Evolutionary conservation across 208 protist genomes (phyloP), one percentile per base, ranked within the genome.

Genomic region (Acanthamoeba divionensis): DNA sequence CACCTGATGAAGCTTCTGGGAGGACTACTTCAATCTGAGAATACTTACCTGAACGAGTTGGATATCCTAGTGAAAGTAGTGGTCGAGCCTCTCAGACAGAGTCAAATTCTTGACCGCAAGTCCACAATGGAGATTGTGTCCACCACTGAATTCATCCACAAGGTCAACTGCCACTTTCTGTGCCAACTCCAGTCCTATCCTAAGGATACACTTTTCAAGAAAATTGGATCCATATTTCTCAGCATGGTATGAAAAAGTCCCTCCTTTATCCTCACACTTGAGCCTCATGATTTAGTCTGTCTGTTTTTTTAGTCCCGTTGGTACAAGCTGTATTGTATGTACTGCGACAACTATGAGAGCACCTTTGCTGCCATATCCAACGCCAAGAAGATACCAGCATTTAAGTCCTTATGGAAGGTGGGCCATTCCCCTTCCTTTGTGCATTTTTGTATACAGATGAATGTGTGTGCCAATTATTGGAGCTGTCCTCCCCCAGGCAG

Each of bases 301-400:
- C n/a, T 24, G 18, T 29, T 29, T 29, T 71, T 12, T 15, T 45
- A 79, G 69, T 36, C 69, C 8, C 10, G 24, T 33, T 79, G 69
- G 69, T 79, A 79, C 24, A 79, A 79, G 41, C 69, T 79, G 69
- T 79, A 79, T 3, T 79, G 69, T 45, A 79, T 79, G 69, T 79
- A 79, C 41, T 79, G 69, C 41, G 69, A 79, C 41, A 79, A 79
- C 69, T 79, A 54, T 41, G 69, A 79, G 41, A 60, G 36, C 15
- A 55, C 69, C 29, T 79, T 79, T 29, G 41, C 69, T n/a, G n/a
- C n/a, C n/a, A n/a, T n/a, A n/a, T n/a, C n/a, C n/a, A n/a, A n/a
- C n/a, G n/a, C n/a, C n/a, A 79, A 79, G 69, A 79, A 79, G 36
- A 79, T 79, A 1, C 69, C 69, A 29, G 69, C 69, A n/a, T 79